Percentiles rank a stretch among this genome's conserved stretches.
Evolutionary conservation across 2,329 filamentous ascomycete species (phyloP).

Genomic region (Diaporthe eres): DNA sequence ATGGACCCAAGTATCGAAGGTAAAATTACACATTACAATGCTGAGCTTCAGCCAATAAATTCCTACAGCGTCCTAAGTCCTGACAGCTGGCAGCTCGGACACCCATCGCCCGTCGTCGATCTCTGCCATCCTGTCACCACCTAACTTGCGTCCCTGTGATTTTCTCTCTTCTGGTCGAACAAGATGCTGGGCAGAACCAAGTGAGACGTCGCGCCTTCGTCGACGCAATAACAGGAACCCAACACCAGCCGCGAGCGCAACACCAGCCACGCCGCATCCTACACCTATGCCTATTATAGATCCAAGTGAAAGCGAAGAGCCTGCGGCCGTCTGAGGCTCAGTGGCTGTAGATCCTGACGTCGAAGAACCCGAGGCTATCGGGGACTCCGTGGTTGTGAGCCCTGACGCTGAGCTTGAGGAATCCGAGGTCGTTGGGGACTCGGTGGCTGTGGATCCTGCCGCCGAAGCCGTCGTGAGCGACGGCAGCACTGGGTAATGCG

Average conservation of each 20-base stretch:
- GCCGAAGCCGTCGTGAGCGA: neutral
- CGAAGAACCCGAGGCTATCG: neutral
- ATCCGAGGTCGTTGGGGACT: neutral
- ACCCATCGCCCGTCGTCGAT: neutral
- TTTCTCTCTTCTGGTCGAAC: neutral
- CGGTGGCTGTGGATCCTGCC: neutral
- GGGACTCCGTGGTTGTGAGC: neutral
- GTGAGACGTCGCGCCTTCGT: neutral
- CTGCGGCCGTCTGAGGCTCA: neutral
- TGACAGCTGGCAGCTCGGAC: conserved; percentile 8
- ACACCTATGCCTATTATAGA: neutral
- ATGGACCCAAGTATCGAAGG: no score
- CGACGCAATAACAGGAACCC: conserved; percentile 1
- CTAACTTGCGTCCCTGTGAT: neutral
- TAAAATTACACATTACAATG: no score
- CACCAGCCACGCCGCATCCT: neutral
- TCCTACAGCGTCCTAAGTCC: neutral
- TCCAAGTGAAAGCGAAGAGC: neutral
- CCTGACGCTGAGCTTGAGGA: neutral
- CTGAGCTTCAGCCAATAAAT: no score
- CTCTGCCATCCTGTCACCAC: neutral
- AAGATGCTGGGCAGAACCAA: neutral
- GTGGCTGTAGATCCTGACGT: neutral
- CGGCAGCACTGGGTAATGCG: neutral
- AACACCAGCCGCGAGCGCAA: neutral